Base-by-base conservation (phyloP, 306 rosid species). In the Cucurbita argyrosperma region DNA sequence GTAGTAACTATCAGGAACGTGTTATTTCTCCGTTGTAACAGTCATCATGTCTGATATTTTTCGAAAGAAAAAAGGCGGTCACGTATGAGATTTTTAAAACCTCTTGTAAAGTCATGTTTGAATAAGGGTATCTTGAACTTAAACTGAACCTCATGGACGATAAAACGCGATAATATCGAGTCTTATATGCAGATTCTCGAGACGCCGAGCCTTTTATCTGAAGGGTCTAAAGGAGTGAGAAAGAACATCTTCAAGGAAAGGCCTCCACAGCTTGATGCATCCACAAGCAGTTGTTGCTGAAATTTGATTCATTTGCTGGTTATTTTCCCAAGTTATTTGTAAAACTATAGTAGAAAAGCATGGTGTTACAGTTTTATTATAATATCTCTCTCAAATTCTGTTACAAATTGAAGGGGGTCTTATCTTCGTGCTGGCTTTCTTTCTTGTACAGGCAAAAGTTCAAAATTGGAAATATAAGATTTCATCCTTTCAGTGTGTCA, bases 251-350 rank as follows among this genome's bases (percentile, higher is more conserved):
- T 91, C 70, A 91, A 82, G 78, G 97, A 91, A 61, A 88, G 80
- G 75, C 83, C 81, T 38, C 88, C 92, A 14, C 83, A 78, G 61
- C 38, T 88, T 51, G 84, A 80, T 77, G 86, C 91, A 71, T 77
- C 97, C 66, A 54, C 95, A 8, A 76, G 96, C 81, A 62, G 90
- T 66, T 95, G 99, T 62, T 95, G 97, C 90, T 94, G 97, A 93
- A 80, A 58, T 40, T 46, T 18, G 57, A 21, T 57, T 74, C 60
- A 70, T 71, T 11, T 69, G 52, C 54, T 61, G 59, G 45, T 56
- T 63, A 11, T 19, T 57, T 19, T 76, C 61, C 43, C 1, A 4
- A 35, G 51, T 23, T 70, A 51, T 37, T 51, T 51, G 60, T 70
- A 70, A 70, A 70, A 70, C 26, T 43, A 45, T 3, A 43, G 40